Percentiles rank a stretch among this genome's conserved stretches.
Evolutionary conservation across 768 basidiomycete species (phyloP).

Genomic region (Rickenella mellea): DNA sequence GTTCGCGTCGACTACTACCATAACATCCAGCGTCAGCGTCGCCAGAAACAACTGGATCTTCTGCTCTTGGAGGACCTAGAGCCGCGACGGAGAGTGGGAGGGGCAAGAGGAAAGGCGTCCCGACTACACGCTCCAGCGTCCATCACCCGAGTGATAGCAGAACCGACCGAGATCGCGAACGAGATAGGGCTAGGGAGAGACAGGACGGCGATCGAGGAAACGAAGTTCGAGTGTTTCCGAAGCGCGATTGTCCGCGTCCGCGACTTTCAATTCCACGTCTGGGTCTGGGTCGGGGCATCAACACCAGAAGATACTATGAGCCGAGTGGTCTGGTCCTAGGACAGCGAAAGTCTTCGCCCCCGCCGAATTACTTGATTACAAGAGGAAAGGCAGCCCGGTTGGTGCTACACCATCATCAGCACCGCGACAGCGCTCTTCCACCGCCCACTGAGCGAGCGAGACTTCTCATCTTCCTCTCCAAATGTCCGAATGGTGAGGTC

Average conservation of each 20-base stretch:
- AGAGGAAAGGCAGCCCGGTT: constrained; percentile 15
- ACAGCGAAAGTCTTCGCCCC: constrained; percentile 68
- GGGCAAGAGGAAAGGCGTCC: too few species aligned
- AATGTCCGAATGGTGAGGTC: too few species aligned
- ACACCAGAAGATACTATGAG: constrained; percentile 17
- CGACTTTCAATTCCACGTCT: constrained; percentile 17
- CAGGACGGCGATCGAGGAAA: background rate
- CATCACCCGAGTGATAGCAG: too few species aligned
- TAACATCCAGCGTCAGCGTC: too few species aligned
- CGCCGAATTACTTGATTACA: constrained; percentile 45
- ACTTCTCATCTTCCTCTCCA: background rate
- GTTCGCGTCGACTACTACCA: too few species aligned
- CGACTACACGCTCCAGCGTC: too few species aligned
- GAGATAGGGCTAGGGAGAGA: background rate
- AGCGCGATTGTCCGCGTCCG: constrained; percentile 15
- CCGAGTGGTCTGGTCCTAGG: constrained; percentile 64
- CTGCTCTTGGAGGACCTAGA: too few species aligned
- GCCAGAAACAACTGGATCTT: too few species aligned
- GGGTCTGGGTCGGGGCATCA: constrained; percentile 11
- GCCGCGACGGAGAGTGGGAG: too few species aligned
- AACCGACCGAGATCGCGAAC: background rate
- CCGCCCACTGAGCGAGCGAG: background rate
- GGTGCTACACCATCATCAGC: background rate
- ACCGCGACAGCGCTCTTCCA: background rate
- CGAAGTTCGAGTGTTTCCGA: constrained; percentile 1